Base-by-base conservation (phyloP, 2,329 filamentous ascomycete genomes). In the Exophiala alcalophila region DNA sequence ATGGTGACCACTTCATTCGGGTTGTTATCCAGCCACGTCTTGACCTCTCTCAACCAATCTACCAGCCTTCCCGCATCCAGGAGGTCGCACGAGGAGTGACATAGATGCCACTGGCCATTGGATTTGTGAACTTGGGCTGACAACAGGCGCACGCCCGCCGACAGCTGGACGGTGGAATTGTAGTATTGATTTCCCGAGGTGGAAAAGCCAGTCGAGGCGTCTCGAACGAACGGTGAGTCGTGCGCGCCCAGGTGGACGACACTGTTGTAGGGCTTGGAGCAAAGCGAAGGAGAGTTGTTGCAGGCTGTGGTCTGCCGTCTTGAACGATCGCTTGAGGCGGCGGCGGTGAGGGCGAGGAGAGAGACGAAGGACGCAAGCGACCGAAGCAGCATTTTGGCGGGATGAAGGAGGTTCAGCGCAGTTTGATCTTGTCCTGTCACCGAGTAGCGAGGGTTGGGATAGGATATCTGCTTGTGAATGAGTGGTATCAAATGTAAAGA, bases 261-360 rank as follows among this genome's bases (percentile, higher is more conserved):
- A 54, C 84, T 79, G 66, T 80, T 81, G 69, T 92, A 92, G 12
- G 77, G 67, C 51, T 78, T 78, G 49, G 67, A 70, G 70, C 87
- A 92, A 27, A 92, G 76, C 29, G 73, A 68, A 0, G 85, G 84
- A 1, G 84, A 88, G 71, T 91, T 91, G 68, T 92, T 92, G 76
- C 87, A 92, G 21, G 81, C 78, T 15, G 65, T 65, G 8, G 63
- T 42, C 14, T 53, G 35, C 30, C 52, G 46, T 30, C 30, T 27
- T 10, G 33, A 31, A 14, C 37, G 36, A 12, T 45, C 33, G 19
- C 41, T 10, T 19, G 40, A 50, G 5, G 40, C 34, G 9, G 50
- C 50, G 19, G 41, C 32, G 16, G 41, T 28, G 12, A 50, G 29
- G 24, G 26, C 31, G 27, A 53, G 43, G 27, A 50, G 32, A 4